A percentile compares a stretch with the other conserved stretches of the same genome.
These are phyloP conservation scores for Penicillium antarcticum DNA, from an alignment of 495 filamentous ascomycete genomes.

Conservation along the genomic window DNA sequence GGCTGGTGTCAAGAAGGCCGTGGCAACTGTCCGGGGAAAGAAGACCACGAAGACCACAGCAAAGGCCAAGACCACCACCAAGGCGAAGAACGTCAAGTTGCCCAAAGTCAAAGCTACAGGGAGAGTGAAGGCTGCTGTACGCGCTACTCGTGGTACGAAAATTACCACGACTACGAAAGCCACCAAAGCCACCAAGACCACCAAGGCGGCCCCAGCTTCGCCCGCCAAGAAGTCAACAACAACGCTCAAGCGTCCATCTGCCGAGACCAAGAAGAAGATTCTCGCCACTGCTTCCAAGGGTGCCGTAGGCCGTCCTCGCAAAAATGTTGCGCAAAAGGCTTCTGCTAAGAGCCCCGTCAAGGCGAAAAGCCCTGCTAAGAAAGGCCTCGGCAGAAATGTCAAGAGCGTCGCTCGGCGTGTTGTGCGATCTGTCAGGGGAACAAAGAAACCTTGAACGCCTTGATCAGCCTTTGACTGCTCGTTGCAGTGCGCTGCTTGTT, in stretches of 20 bases:
- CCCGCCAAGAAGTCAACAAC: slow-evolving; percentile 14
- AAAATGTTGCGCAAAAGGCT: slow-evolving; percentile 7
- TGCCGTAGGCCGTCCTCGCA: slow-evolving; percentile 12
- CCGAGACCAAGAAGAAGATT: slow-evolving; percentile 33
- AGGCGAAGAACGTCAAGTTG: slow-evolving; percentile 25
- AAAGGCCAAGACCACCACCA: slow-evolving; percentile 10
- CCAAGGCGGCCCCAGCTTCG: slow-evolving; percentile 16
- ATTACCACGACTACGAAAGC: slow-evolving; percentile 1
- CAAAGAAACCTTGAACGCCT: slow-evolving; percentile 5
- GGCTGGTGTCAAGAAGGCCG: slow-evolving; percentile 35
- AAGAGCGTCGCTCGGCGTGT: slow-evolving; percentile 15
- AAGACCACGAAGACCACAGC: slow-evolving; percentile 14
- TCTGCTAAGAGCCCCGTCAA: slow-evolving; percentile 14
- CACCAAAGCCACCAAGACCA: slow-evolving; percentile 5
- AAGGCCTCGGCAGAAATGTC: slow-evolving; percentile 10
- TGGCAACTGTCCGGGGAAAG: slow-evolving; percentile 21
- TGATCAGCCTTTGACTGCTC: background rate
- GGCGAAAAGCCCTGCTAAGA: slow-evolving; percentile 7
- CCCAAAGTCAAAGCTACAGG: slow-evolving; percentile 24
- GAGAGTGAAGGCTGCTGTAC: slow-evolving; percentile 22
- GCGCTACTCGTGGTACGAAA: slow-evolving; percentile 4
- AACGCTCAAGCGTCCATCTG: slow-evolving; percentile 31
- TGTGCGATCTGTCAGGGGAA: slow-evolving; percentile 16
- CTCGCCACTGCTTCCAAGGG: slow-evolving; percentile 26
- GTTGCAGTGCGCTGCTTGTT: background rate